A percentile compares a stretch with the other conserved stretches of the same genome.
These are phyloP conservation scores for Xylariales sp. DNA, from an alignment of 2,329 filamentous ascomycete genomes.

Conservation along the genomic window DNA sequence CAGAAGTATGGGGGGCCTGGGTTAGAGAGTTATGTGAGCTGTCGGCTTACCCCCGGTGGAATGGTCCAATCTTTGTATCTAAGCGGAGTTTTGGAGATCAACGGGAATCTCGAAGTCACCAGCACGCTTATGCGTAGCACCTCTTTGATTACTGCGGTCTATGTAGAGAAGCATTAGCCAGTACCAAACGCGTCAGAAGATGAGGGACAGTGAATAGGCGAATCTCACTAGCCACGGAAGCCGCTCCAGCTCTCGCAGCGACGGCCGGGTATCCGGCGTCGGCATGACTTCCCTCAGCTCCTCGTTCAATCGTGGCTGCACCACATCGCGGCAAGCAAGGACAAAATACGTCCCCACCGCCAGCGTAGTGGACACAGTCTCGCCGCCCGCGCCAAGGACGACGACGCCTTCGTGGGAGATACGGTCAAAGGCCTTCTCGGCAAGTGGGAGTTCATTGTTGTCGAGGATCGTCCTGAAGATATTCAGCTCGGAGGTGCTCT, in stretches of 20 bases:
- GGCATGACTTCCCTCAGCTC: conserved; percentile 7
- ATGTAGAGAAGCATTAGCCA: not conserved
- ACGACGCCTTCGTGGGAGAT: conserved; percentile 17
- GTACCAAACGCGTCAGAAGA: not conserved
- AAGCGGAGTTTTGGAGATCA: conserved; percentile 15
- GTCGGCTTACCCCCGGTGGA: conserved; percentile 6
- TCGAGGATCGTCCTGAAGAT: conserved; percentile 2
- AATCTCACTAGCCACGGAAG: conserved; percentile 10
- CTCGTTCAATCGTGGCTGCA: not conserved
- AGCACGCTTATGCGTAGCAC: conserved; percentile 25
- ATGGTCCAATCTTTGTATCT: conserved; percentile 20
- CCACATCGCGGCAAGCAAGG: not conserved
- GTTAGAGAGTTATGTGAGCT: not conserved
- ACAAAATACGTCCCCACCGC: conserved; percentile 5
- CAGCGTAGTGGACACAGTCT: conserved; percentile 1
- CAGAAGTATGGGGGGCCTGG: not conserved
- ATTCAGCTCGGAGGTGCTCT: not conserved
- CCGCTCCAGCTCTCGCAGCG: not conserved
- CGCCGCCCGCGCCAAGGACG: conserved; percentile 2
- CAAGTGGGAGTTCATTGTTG: not conserved
- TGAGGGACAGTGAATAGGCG: not conserved
- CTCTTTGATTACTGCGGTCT: conserved; percentile 32
- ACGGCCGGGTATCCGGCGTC: not conserved
- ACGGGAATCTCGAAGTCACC: conserved; percentile 19
- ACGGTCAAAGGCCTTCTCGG: conserved; percentile 5